Base-by-base conservation (phyloP, 2,329 filamentous ascomycete species). In the Salinomyces thailandicus region DNA sequence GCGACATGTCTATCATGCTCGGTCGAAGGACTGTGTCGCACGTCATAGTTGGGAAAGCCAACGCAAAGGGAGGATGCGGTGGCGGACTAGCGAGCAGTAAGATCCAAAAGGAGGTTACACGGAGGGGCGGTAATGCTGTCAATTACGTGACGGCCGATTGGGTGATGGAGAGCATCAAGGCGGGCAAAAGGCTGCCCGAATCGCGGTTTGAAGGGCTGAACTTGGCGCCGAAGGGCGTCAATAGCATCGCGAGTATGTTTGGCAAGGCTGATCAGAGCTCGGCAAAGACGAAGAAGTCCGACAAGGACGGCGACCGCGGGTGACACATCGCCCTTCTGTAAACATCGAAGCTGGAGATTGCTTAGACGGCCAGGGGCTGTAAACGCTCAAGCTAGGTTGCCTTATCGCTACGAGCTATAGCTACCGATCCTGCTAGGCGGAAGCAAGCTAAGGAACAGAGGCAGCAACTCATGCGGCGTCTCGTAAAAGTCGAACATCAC, bases 141-240 rank as follows among this genome's bases (percentile, higher is more conserved):
- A 87, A 79, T 62, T 89, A 81, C 58, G 81, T 95, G 36, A 75
- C 71, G 35, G 83, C 79, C 17, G 81, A 93, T 50, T 95, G 86
- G 85, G 75, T 84, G 5, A 62, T 93, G n/a, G 83, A 93, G 55
- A 87, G 85, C 56, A 69, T 94, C 47, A 82, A 80, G 47, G 77
- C 72, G 1, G 81, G 79, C 3, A 84, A 75, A 55, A 69, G 86
- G 37, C 66, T 93, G 28, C 69, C 81, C 0, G 87, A 95, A 62
- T 72, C 77, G 18, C 68, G 73, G 36, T 94, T 87, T 55, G 69
- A 74, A 20, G 72, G 68, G 29, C 56, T 82, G 46, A 77, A 73
- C 48, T 58, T 82, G 34, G 77, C 75, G 5, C 58, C 71, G 0
- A 72, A 68, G 47, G 68, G 72, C 3, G 81, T 86, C 56, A 63